Base-by-base conservation (phyloP, 805 yeast genomes). In the Kuraishia piskuri region DNA sequence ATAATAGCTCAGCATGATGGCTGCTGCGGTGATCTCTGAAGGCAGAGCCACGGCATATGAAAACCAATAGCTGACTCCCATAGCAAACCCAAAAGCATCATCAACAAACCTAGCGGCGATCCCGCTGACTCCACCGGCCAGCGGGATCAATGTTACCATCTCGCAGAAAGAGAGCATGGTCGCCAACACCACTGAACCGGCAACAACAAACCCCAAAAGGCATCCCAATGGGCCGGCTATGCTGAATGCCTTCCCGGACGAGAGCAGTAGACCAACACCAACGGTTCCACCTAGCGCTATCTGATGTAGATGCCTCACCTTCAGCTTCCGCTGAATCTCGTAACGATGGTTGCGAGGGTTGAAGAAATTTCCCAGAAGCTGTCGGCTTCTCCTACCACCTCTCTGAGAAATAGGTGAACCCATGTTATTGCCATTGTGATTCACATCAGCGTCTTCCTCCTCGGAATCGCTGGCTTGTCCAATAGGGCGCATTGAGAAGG, bases 151-250 rank as follows among this genome's bases (percentile, higher is more conserved):
- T 0, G 94, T 84, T 3, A 86, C 85, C 86, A 87, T 86, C 64
- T 87, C 95, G 55, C 92, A 88, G 64, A 86, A 84, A 3, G 90
- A 83, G 17, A 83, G 68, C 78, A 87, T 81, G 0, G 92, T 83
- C 0, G 85, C 78, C 23, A 84, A 64, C 1, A 87, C 90, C 12
- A 87, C 72, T 1, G 80, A 61, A 0, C 91, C 94, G 24, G 88
- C 76, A 9, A 86, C 68, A 0, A 76, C 53, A 62, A 83, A 86
- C 1, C 92, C 91, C 14, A 87, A 59, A 4, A 87, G 67, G 8
- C 89, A 80, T 0, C 95, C 95, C 52, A 87, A 69, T 0, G 92
- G 92, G 1, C 95, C 95, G 2, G 88, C 86, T 19, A 83, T 82
- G 20, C 83, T 74, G 52, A 87, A 76, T 0, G 90, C 87, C 60